Conservation (phyloP, 257 asterid genomes). For the Fraxinus pennsylvanica region DNA sequence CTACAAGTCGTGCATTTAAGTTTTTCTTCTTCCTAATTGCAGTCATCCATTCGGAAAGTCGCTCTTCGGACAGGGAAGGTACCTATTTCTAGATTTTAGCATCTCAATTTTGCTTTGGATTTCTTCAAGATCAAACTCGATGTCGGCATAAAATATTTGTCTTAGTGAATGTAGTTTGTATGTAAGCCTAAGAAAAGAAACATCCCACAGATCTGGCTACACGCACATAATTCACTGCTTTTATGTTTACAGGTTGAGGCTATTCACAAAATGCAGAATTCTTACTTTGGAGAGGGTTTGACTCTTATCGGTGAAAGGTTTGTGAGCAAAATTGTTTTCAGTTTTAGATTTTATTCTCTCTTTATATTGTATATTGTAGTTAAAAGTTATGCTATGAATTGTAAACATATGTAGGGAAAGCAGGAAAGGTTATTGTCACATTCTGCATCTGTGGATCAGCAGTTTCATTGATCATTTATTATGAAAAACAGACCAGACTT, state of each 20-base stretch:
- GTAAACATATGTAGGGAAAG: slow-evolving; percentile 2
- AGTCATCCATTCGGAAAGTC: slow-evolving; percentile 94
- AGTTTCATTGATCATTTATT: background rate
- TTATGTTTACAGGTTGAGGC: slow-evolving; percentile 59
- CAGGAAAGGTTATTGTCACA: slow-evolving; percentile 1
- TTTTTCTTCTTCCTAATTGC: slow-evolving; percentile 37
- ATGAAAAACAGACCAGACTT: background rate
- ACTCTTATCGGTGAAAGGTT: slow-evolving; percentile 85
- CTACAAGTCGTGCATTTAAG: slow-evolving; percentile 18
- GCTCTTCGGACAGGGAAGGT: slow-evolving; percentile 83
- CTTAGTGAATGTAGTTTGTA: background rate
- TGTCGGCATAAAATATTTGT: background rate
- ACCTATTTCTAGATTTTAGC: slow-evolving; percentile 20
- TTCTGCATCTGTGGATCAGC: slow-evolving; percentile 7
- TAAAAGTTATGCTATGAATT: background rate
- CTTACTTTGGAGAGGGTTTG: slow-evolving; percentile 91
- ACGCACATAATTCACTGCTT: slow-evolving; percentile 11
- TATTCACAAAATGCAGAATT: slow-evolving; percentile 47
- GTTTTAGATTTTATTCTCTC: slow-evolving; percentile 1
- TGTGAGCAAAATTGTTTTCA: slow-evolving; percentile 24
- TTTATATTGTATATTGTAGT: slow-evolving; percentile 9
- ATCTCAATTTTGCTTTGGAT: slow-evolving; percentile 14
- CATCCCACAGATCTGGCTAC: slow-evolving; percentile 14
- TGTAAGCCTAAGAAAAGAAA: slow-evolving; percentile 13
- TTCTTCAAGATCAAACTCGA: background rate